These are phyloP conservation scores for Knoxdaviesia capensis DNA, from an alignment of 2,329 filamentous ascomycete species.

Conservation along the genomic window DNA sequence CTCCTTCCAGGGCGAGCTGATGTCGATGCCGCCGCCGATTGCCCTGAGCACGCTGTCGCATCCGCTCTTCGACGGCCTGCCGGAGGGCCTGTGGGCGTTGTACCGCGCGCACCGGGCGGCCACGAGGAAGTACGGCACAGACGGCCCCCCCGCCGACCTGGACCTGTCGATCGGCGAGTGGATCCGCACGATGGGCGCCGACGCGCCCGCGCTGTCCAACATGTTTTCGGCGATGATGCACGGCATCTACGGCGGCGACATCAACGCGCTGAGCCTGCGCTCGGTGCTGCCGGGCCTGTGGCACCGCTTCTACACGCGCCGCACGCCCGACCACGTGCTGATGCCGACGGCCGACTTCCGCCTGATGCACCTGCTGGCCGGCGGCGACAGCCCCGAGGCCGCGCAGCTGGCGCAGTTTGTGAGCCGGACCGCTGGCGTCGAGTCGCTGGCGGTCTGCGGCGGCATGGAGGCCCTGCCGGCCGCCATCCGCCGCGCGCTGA, in stretches of 20 bases:
- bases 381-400: no score
- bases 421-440: conserved; percentile 1
- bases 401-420: no score
- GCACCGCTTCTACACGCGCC: conserved; percentile 6
- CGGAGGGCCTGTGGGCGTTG: no score
- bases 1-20: no score
- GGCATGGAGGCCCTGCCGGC: conserved; percentile 44
- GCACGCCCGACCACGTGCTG: conserved; percentile 4
- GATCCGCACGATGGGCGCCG: conserved; percentile 9
- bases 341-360: conserved; percentile 12
- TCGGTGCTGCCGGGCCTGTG: conserved; percentile 31
- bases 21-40: no score
- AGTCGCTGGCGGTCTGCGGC: conserved; percentile 8
- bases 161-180: conserved; percentile 18
- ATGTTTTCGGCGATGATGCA: conserved; percentile 58
- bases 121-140: no score
- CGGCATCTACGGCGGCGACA: conserved; percentile 83
- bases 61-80: no score
- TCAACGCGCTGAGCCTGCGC: conserved; percentile 57
- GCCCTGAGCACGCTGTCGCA: no score
- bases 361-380: conserved; percentile 7
- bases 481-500: conserved; percentile 29
- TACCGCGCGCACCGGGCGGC: no score
- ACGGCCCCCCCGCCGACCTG: conserved; percentile 9
- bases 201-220: conserved; percentile 38